phyloP scores from a whole-genome alignment of 2,329 filamentous ascomycete genomes.

The Colletotrichum abscissum region DNA sequence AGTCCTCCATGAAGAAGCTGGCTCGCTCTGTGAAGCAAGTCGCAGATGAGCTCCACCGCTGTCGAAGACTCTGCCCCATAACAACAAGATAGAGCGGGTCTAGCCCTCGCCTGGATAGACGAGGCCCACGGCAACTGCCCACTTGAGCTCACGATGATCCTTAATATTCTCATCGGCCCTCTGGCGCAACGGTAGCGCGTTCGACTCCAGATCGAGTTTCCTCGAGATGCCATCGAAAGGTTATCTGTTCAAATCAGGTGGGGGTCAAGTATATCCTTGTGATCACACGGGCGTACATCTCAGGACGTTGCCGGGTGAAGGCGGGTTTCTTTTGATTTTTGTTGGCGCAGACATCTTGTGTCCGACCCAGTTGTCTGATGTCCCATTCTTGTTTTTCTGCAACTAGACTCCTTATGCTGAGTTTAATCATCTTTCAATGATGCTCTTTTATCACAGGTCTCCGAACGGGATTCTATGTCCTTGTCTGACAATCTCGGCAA shows the following conservation, averaged over 20 bases:
- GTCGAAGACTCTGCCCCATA: neutral
- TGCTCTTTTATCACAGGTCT: neutral
- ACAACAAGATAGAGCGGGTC: neutral
- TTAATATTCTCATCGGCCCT: neutral
- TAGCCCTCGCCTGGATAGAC: neutral
- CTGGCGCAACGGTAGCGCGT: conserved; percentile 27
- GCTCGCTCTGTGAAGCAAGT: no score
- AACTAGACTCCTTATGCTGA: neutral
- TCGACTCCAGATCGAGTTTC: conserved; percentile 11
- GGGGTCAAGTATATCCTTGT: neutral
- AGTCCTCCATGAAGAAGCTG: no score
- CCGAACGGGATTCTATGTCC: neutral
- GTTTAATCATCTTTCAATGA: neutral
- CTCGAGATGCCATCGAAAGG: conserved; percentile 2
- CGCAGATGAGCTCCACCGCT: neutral
- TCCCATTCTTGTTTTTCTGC: neutral
- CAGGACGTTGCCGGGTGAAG: neutral
- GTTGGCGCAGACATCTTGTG: no score
- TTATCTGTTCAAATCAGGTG: conserved; percentile 26
- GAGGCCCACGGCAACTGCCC: neutral
- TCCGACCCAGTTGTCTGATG: no score
- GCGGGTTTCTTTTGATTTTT: neutral
- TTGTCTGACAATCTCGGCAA: neutral
- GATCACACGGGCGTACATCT: neutral
- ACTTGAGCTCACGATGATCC: neutral